Evolutionary conservation across 23 red algal species (phyloP).

Genomic region (Agarophyton chilense): DNA sequence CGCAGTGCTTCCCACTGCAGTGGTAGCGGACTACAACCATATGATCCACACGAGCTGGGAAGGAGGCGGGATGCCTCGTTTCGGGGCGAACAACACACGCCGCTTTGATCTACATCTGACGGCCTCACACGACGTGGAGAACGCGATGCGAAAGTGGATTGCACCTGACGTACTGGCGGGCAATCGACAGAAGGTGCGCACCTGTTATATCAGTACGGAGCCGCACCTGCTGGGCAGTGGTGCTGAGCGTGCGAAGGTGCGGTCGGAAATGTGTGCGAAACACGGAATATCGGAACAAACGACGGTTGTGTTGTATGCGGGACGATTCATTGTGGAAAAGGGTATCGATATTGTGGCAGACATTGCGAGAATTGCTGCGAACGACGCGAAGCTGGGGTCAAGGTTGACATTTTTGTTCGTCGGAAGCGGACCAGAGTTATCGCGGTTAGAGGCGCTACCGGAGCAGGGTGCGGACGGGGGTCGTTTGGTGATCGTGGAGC

Average conservation of each 20-base stretch:
- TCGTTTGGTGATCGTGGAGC: conserved; percentile 14
- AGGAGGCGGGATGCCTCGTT: conserved; percentile 64
- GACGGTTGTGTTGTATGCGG: conserved; percentile 61
- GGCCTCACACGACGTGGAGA: conserved; percentile 43
- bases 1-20: conserved; percentile 9
- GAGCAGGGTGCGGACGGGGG: not conserved
- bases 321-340: conserved; percentile 63
- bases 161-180: not conserved
- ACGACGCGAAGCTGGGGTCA: not conserved
- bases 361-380: conserved; percentile 16
- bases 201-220: conserved; percentile 68
- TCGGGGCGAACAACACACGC: conserved; percentile 45
- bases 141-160: conserved; percentile 64
- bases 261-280: conserved; percentile 16
- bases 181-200: conserved; percentile 43
- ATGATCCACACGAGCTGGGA: conserved; percentile 73
- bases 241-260: not conserved
- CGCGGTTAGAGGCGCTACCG: conserved; percentile 6
- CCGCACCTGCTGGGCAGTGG: conserved; percentile 12
- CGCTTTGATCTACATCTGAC: conserved; percentile 61
- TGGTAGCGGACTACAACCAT: conserved; percentile 61
- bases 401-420: conserved; percentile 56
- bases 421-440: conserved; percentile 33
- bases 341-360: conserved; percentile 62
- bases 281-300: conserved; percentile 32